Evolutionary conservation across 148 eudicot species (phyloP).

Genomic region (Vaccinium darrowii): DNA sequence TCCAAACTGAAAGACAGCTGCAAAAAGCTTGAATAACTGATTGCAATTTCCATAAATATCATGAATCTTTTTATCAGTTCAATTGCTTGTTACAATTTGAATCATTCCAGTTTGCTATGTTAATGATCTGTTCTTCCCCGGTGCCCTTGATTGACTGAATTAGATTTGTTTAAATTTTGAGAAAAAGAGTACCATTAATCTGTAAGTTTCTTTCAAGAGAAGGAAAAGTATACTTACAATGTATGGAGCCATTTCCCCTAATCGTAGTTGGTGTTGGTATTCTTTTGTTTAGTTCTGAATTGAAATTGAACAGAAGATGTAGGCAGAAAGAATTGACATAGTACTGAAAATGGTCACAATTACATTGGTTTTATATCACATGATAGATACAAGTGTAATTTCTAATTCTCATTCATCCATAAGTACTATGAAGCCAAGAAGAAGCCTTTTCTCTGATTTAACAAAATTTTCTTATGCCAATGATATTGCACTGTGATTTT

Average conservation of each 20-base stretch:
- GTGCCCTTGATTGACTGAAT: neutral
- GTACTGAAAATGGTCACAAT: neutral
- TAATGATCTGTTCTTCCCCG: neutral
- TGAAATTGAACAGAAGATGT: neutral
- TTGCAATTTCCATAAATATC: neutral
- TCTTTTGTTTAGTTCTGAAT: neutral
- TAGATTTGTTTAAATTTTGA: neutral
- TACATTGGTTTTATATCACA: neutral
- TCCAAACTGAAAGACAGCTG: neutral
- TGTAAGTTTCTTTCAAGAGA: neutral
- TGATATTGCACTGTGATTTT: neutral
- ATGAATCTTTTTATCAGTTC: neutral
- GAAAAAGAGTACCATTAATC: neutral
- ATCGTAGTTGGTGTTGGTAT: neutral
- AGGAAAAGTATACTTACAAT: neutral
- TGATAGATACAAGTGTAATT: neutral
- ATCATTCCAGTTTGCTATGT: neutral
- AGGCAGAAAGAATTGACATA: neutral
- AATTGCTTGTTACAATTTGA: neutral
- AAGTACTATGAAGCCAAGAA: slow-evolving; percentile 20
- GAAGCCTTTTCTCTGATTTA: neutral
- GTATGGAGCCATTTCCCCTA: neutral
- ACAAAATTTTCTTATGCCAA: neutral
- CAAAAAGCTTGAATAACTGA: neutral
- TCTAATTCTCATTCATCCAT: neutral